Evolutionary conservation across 2,329 filamentous ascomycete species (phyloP).

Genomic region (Metarhizium humberi): DNA sequence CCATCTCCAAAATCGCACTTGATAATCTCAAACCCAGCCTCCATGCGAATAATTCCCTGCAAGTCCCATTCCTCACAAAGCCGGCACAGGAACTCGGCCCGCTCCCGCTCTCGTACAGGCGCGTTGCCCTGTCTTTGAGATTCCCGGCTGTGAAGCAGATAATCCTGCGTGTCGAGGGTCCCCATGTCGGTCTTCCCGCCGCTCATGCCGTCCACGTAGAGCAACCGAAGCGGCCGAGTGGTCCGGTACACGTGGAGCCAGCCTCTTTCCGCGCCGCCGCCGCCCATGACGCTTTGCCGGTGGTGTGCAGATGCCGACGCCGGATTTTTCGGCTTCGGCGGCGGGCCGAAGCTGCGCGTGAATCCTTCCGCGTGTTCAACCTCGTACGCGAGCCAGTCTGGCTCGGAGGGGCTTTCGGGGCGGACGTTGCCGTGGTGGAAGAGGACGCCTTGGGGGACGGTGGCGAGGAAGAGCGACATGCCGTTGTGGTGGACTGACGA

Average conservation of each 20-base stretch:
- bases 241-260: slow-evolving; percentile 47
- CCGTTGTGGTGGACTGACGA: slow-evolving; percentile 54
- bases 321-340: background rate
- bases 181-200: slow-evolving; percentile 45
- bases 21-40: slow-evolving; percentile 56
- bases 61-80: slow-evolving; percentile 40
- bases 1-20: slow-evolving; percentile 44
- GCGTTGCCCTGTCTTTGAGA: background rate
- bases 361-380: slow-evolving; percentile 52
- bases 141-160: slow-evolving; percentile 28
- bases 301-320: background rate
- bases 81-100: slow-evolving; percentile 42
- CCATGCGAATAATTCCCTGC: slow-evolving; percentile 51
- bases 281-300: background rate
- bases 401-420: slow-evolving; percentile 33
- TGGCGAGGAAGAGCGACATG: slow-evolving; percentile 50
- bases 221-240: slow-evolving; percentile 33
- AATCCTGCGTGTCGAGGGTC: slow-evolving; percentile 45
- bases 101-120: background rate
- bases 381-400: slow-evolving; percentile 55
- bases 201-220: slow-evolving; percentile 51
- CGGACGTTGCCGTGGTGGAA: slow-evolving; percentile 46
- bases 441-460: slow-evolving; percentile 42
- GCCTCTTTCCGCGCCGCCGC: slow-evolving; percentile 17
- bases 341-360: slow-evolving; percentile 18